Percentiles rank a stretch among this genome's conserved stretches.
These are phyloP conservation scores for Microbotryum saponariae DNA, from an alignment of 1,284 basidiomycete species.

Conservation along the genomic window DNA sequence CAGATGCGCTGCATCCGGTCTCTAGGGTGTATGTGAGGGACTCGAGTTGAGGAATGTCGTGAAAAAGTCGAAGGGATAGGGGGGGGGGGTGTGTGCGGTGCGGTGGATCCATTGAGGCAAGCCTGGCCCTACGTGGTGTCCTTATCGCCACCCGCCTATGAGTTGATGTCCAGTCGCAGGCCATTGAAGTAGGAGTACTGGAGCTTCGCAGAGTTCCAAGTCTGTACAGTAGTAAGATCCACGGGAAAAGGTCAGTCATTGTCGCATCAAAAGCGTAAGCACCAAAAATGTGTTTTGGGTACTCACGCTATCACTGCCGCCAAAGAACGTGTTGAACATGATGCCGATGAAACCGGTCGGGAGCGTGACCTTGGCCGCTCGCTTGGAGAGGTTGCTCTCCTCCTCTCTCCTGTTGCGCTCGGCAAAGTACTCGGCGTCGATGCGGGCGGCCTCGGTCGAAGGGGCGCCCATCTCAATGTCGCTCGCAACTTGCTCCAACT, in stretches of 20 bases:
- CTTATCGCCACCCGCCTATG: too few species aligned
- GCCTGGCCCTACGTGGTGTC: too few species aligned
- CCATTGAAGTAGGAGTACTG: conserved; percentile 31
- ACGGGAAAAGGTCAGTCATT: neutral
- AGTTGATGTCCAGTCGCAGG: conserved; percentile 21
- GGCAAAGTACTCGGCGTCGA: neutral
- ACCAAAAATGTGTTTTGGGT: neutral
- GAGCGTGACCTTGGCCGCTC: conserved; percentile 12
- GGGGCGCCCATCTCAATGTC: too few species aligned
- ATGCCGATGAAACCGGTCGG: conserved; percentile 28
- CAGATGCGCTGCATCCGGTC: too few species aligned
- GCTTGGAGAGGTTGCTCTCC: conserved; percentile 10
- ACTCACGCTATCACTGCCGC: conserved; percentile 13
- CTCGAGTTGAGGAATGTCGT: too few species aligned
- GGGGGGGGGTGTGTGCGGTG: too few species aligned
- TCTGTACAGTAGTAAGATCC: neutral
- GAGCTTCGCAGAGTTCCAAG: conserved; percentile 22
- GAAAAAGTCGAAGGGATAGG: too few species aligned
- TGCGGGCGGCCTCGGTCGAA: neutral
- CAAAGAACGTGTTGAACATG: conserved; percentile 35
- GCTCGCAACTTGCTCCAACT: too few species aligned
- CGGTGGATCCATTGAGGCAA: too few species aligned
- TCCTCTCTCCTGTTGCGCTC: neutral
- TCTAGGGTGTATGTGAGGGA: too few species aligned
- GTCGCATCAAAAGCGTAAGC: neutral